phyloP scores from a whole-genome alignment of 306 rosid genomes.

The Neltuma alba region DNA sequence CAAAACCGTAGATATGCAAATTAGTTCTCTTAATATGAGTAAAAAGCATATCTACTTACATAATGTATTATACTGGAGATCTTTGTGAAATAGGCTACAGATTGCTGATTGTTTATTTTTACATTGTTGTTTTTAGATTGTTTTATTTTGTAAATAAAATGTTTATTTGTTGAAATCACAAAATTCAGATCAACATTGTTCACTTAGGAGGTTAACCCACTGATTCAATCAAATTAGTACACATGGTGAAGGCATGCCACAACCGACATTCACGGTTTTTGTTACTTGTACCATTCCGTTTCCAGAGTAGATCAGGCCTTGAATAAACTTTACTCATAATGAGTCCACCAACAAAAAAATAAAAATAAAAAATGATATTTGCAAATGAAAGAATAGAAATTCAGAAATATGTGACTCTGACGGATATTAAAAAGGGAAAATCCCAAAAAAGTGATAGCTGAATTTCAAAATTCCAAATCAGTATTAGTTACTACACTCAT shows the following conservation, averaged over 20 bases:
- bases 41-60: background rate
- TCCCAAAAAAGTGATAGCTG: too few relatives aligned
- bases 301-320: background rate
- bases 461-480: too few relatives aligned
- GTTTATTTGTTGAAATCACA: background rate
- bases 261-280: background rate
- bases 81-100: conserved; percentile 2
- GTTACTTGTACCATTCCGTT: background rate
- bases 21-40: background rate
- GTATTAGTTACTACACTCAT: too few relatives aligned
- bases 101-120: background rate
- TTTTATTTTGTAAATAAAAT: conserved; percentile 26
- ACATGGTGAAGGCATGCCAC: background rate
- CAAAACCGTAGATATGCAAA: conserved; percentile 7
- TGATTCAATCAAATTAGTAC: conserved; percentile 12
- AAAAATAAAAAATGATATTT: background rate
- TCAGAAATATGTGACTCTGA: background rate
- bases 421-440: background rate
- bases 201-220: background rate
- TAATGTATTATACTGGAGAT: conserved; percentile 1
- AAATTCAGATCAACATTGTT: background rate
- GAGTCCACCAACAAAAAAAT: background rate
- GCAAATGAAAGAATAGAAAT: conserved; percentile 1
- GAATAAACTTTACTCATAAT: background rate
- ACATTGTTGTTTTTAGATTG: conserved; percentile 6